phyloP scores from a whole-genome alignment of 2,329 filamentous ascomycete genomes.

The Purpureocillium lavendulum region DNA sequence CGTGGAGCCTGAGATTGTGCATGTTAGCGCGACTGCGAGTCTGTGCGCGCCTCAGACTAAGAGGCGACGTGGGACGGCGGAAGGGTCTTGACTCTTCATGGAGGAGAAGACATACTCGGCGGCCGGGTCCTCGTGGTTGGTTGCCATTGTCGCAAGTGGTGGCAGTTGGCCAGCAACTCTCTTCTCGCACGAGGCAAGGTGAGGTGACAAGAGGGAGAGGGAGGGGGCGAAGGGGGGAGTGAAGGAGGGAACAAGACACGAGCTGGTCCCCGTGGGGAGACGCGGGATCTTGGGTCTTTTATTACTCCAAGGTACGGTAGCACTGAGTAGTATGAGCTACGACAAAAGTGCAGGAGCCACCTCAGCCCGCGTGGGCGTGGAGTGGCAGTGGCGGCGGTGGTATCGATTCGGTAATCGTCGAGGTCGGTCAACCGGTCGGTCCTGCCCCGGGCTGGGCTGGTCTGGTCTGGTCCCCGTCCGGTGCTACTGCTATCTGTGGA shows the following conservation, averaged over 20 bases:
- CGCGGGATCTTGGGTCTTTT: background rate
- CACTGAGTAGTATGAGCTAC: no score
- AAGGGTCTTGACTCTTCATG: no score
- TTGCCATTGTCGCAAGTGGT: background rate
- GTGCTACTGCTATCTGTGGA: background rate
- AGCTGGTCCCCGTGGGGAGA: slow-evolving; percentile 1
- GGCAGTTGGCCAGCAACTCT: no score
- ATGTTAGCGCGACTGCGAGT: background rate
- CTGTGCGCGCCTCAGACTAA: background rate
- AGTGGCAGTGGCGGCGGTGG: no score
- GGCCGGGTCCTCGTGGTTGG: slow-evolving; percentile 3
- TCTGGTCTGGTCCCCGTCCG: no score
- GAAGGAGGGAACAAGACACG: background rate
- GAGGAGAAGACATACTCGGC: slow-evolving; percentile 3
- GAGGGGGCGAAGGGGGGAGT: background rate
- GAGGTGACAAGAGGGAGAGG: no score
- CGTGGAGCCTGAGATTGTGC: slow-evolving; percentile 15
- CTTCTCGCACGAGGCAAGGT: no score
- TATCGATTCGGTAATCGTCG: no score
- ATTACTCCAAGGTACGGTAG: background rate
- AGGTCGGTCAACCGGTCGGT: no score
- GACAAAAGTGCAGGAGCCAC: no score
- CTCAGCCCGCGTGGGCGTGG: no score
- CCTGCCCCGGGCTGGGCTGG: no score
- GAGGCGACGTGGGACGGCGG: background rate